These are phyloP conservation scores for Leccinum angustisporum DNA, from an alignment of 1,284 basidiomycete genomes.

Conservation along the genomic window DNA sequence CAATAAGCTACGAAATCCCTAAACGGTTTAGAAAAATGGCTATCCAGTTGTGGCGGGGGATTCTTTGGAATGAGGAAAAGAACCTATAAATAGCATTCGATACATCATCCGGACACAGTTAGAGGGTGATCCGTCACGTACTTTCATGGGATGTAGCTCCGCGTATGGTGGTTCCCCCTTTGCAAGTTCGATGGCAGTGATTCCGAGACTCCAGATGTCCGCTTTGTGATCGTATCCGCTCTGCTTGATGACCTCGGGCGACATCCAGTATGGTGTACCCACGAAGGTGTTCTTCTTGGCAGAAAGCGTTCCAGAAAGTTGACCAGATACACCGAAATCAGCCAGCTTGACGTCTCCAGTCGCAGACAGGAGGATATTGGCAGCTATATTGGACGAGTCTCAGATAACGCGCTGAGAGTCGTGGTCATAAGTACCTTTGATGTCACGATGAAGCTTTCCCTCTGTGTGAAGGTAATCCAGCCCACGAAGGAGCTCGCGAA, in stretches of 20 bases:
- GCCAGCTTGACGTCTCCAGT: constrained; percentile 98
- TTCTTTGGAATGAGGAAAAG: constrained; percentile 99
- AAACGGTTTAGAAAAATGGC: constrained; percentile 88
- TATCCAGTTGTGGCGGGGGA: constrained; percentile 86
- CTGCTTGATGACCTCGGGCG: constrained; percentile 99
- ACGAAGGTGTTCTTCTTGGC: constrained; percentile 99
- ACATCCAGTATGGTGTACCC: constrained; percentile 99
- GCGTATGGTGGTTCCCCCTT: constrained; percentile 98
- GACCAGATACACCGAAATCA: constrained; percentile 99
- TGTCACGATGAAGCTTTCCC: constrained; percentile 96
- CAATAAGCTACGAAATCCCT: constrained; percentile 93
- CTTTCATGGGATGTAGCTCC: constrained; percentile 98
- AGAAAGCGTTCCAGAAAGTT: constrained; percentile 90
- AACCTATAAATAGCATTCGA: constrained; percentile 52
- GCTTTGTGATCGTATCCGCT: constrained; percentile 99
- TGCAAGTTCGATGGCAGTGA: constrained; percentile 96
- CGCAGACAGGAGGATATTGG: constrained; percentile 92
- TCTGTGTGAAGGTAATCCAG: constrained; percentile 95
- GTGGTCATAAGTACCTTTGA: constrained; percentile 72
- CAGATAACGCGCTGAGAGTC: not conserved
- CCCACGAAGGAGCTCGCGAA: constrained; percentile 88
- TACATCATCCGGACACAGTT: not conserved
- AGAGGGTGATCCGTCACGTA: constrained; percentile 30
- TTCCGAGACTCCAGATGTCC: constrained; percentile 96
- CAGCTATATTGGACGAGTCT: constrained; percentile 52